A percentile compares a stretch with the other conserved stretches of the same genome.
These are phyloP conservation scores for Penicillium sp. DNA, from an alignment of 2,329 filamentous ascomycete species.

Conservation along the genomic window DNA sequence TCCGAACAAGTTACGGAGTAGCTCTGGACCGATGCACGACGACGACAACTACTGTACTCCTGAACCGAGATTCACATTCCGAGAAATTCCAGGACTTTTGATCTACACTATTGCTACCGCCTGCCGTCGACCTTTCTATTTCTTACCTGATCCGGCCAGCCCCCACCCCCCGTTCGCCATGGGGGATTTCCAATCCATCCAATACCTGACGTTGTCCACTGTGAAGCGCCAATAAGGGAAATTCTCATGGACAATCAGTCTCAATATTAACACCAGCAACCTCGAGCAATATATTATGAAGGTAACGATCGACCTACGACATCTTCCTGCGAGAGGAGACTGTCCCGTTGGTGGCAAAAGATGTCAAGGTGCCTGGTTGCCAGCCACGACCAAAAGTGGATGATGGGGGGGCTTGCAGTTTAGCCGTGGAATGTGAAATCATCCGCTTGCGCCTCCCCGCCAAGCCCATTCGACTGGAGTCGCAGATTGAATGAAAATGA, in stretches of 20 bases:
- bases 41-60: not conserved
- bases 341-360: not conserved
- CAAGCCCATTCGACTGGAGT: slow-evolving; percentile 1
- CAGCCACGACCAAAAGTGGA: not conserved
- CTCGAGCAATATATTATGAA: not conserved
- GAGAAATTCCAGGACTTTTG: not conserved
- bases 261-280: not conserved
- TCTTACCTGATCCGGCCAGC: slow-evolving; percentile 7
- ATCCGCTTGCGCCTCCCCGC: slow-evolving; percentile 8
- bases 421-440: slow-evolving; percentile 14
- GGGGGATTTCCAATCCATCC: slow-evolving; percentile 4
- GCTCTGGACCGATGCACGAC: not conserved
- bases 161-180: not conserved
- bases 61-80: not conserved
- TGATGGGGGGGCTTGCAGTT: slow-evolving; percentile 6
- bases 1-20: not conserved
- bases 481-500: slow-evolving; percentile 10
- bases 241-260: not conserved
- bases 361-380: not conserved
- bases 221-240: not conserved
- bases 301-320: not conserved
- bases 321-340: not conserved
- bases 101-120: not conserved
- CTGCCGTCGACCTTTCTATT: not conserved
- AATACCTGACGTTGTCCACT: not conserved